Percentiles rank a stretch among this genome's conserved stretches.
Evolutionary conservation across 495 filamentous ascomycete genomes (phyloP).

Genomic region (Trichoderma asperelloides): DNA sequence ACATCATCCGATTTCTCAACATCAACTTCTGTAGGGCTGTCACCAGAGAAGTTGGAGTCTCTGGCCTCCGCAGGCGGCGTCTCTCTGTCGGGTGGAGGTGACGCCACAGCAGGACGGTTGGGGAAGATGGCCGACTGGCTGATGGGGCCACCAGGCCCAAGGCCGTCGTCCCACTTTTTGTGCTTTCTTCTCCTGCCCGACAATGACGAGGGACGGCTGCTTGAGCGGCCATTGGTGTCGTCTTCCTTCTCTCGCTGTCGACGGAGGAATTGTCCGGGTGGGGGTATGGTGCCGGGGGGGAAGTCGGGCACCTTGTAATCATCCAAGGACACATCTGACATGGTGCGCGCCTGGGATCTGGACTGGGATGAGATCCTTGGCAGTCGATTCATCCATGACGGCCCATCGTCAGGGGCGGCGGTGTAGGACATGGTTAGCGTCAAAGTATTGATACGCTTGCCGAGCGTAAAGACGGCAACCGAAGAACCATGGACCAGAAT

Average conservation of each 20-base stretch:
- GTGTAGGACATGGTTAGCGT: conserved; percentile 95
- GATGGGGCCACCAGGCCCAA: conserved; percentile 79
- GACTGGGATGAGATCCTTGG: conserved; percentile 82
- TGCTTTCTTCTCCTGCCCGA: conserved; percentile 48
- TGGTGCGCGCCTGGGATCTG: conserved; percentile 75
- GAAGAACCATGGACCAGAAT: conserved; percentile 97
- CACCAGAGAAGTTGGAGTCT: background rate
- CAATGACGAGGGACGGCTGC: conserved; percentile 52
- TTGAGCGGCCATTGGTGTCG: conserved; percentile 45
- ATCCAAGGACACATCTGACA: conserved; percentile 42
- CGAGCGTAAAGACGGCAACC: conserved; percentile 94
- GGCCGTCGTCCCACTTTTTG: conserved; percentile 60
- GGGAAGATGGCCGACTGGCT: conserved; percentile 85
- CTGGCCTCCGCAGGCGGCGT: conserved; percentile 15
- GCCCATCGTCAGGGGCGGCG: conserved; percentile 76
- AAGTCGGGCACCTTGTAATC: conserved; percentile 53
- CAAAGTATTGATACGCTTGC: conserved; percentile 96
- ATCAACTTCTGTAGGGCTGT: conserved; percentile 6
- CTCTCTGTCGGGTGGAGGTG: conserved; percentile 18
- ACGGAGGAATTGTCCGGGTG: conserved; percentile 75
- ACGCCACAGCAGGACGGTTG: conserved; percentile 1
- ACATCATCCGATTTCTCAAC: conserved; percentile 18
- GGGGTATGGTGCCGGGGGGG: conserved; percentile 65
- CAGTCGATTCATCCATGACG: conserved; percentile 88
- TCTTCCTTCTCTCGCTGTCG: conserved; percentile 59